Conservation (phyloP, 768 basidiomycete genomes). For the Mrakia frigida region DNA sequence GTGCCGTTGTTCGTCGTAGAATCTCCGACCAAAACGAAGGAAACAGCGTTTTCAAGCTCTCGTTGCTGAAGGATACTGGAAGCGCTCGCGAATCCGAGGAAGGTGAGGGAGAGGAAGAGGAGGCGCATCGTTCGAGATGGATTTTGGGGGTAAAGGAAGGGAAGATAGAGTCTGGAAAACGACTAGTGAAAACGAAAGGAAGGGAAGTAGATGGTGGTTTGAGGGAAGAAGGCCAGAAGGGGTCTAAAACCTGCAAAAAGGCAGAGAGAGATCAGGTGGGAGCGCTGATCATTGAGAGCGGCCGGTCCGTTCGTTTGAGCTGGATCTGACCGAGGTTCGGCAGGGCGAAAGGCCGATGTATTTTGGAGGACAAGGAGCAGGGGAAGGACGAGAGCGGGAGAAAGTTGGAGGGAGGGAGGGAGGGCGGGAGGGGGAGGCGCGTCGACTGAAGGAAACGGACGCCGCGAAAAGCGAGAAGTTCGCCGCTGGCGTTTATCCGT, state of each 20-base stretch:
- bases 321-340: not conserved
- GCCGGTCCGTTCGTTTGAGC: not conserved
- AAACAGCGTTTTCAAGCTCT: not conserved
- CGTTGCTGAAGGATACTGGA: not conserved
- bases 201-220: not conserved
- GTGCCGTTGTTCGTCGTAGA: constrained; percentile 12
- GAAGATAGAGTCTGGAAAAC: not conserved
- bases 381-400: too few relatives aligned
- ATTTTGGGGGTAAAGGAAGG: not conserved
- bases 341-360: too few relatives aligned
- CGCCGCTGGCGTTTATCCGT: too few relatives aligned
- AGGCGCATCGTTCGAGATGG: not conserved
- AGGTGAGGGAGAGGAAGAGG: not conserved
- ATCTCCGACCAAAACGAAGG: constrained; percentile 15
- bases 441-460: too few relatives aligned
- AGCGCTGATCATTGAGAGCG: not conserved
- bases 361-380: too few relatives aligned
- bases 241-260: not conserved
- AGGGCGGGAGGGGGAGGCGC: too few relatives aligned
- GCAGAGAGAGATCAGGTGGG: not conserved
- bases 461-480: too few relatives aligned
- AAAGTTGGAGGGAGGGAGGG: too few relatives aligned
- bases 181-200: not conserved
- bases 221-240: not conserved
- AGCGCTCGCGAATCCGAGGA: not conserved